Percentiles rank a stretch among this genome's conserved stretches.
These are phyloP conservation scores for Bipolaris victoriae DNA, from an alignment of 2,329 filamentous ascomycete species.

Conservation along the genomic window DNA sequence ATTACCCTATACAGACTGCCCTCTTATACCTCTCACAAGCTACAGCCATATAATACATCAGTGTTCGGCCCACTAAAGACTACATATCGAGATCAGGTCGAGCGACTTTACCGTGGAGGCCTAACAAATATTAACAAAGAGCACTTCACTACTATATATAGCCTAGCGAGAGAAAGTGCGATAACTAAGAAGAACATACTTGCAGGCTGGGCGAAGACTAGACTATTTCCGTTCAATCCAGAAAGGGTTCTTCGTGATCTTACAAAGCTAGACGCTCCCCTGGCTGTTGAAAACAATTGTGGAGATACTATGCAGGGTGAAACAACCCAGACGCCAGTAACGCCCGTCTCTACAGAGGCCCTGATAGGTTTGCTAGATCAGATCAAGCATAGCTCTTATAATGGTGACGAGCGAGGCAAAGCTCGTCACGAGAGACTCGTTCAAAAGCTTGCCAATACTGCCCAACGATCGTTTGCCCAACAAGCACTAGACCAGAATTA, in stretches of 20 bases:
- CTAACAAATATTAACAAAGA: slow-evolving; percentile 4
- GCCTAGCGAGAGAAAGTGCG: slow-evolving; percentile 17
- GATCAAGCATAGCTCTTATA: no score
- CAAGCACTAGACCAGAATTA: no score
- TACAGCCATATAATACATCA: background rate
- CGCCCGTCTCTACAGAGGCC: no score
- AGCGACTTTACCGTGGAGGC: slow-evolving; percentile 1
- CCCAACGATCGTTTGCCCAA: no score
- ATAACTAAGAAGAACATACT: slow-evolving; percentile 38
- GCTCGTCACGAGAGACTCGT: no score
- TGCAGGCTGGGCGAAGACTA: slow-evolving; percentile 27
- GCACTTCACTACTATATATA: slow-evolving; percentile 8
- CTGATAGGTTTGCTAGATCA: no score
- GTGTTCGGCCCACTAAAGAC: slow-evolving; percentile 5
- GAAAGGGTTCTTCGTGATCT: slow-evolving; percentile 28
- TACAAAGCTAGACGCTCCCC: slow-evolving; percentile 24
- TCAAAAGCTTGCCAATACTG: no score
- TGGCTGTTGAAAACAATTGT: background rate
- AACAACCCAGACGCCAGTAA: no score
- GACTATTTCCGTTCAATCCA: slow-evolving; percentile 38
- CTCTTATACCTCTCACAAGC: background rate
- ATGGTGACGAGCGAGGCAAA: no score
- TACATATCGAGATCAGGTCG: slow-evolving; percentile 4
- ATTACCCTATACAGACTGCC: slow-evolving; percentile 21
- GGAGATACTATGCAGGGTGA: no score